phyloP scores from a whole-genome alignment of 2,329 filamentous ascomycete genomes.

The Cercospora sojina region DNA sequence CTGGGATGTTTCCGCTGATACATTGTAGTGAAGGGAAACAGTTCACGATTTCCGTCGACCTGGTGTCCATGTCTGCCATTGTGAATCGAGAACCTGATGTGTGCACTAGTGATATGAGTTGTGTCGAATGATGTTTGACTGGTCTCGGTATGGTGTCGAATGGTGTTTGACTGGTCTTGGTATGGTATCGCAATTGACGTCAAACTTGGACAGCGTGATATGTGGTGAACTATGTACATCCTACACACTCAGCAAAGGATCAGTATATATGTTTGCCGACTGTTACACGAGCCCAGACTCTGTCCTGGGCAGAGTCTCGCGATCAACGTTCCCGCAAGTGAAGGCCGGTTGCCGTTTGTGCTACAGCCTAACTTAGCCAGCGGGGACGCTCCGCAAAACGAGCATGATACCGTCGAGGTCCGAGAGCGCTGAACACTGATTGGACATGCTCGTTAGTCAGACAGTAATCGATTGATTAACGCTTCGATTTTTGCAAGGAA shows the following conservation, averaged over 20 bases:
- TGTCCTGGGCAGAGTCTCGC: constrained; percentile 15
- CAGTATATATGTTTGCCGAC: constrained; percentile 19
- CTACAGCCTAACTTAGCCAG: constrained; percentile 14
- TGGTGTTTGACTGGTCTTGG: background rate
- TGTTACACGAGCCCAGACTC: constrained; percentile 11
- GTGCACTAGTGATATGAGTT: background rate
- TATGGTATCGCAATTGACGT: background rate
- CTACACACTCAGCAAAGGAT: constrained; percentile 16
- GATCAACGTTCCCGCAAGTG: constrained; percentile 11
- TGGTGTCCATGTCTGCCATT: constrained; percentile 15
- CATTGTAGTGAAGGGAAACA: constrained; percentile 28
- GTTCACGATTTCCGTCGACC: constrained; percentile 21
- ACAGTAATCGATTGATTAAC: constrained; percentile 16
- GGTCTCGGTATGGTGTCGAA: background rate
- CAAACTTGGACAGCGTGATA: constrained; percentile 6
- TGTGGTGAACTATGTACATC: constrained; percentile 13
- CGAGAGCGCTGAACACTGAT: constrained; percentile 5
- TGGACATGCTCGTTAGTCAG: constrained; percentile 10
- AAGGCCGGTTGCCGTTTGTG: constrained; percentile 11
- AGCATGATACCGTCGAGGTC: constrained; percentile 7
- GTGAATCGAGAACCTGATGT: background rate
- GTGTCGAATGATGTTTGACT: background rate
- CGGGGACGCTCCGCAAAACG: constrained; percentile 12
- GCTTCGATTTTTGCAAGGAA: constrained; percentile 14
- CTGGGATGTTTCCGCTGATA: constrained; percentile 23